Conservation (phyloP, 2,329 filamentous ascomycete genomes). For the Leptoxyphium fumago region DNA sequence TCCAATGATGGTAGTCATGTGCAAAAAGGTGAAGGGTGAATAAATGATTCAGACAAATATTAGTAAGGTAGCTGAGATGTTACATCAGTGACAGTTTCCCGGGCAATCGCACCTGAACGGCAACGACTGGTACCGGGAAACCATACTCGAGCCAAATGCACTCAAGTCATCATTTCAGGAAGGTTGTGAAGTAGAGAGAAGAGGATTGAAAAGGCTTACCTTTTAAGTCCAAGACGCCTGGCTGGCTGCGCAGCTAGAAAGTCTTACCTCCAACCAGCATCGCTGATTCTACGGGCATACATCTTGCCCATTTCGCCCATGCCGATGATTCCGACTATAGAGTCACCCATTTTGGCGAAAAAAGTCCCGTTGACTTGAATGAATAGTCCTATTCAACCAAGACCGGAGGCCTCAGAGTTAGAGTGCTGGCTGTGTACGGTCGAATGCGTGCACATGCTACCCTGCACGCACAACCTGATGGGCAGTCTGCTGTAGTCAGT, state of each 20-base stretch:
- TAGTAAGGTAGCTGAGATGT: conserved; percentile 96
- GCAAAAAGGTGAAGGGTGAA: neutral
- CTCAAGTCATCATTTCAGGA: conserved; percentile 91
- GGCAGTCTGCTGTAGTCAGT: too few species aligned
- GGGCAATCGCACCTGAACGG: conserved; percentile 54
- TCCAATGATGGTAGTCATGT: neutral
- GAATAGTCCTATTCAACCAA: neutral
- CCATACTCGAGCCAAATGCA: conserved; percentile 99
- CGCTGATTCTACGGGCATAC: conserved; percentile 80
- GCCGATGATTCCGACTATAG: conserved; percentile 84
- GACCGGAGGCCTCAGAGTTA: neutral
- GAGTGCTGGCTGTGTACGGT: neutral
- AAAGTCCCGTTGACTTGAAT: neutral
- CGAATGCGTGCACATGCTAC: neutral
- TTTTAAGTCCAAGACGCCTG: conserved; percentile 5
- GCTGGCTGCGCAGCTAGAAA: conserved; percentile 2
- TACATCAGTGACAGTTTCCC: conserved; percentile 83
- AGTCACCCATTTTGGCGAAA: conserved; percentile 42
- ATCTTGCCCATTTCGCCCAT: conserved; percentile 99
- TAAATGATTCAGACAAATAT: conserved; percentile 62
- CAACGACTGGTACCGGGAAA: conserved; percentile 42
- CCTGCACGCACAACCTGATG: neutral
- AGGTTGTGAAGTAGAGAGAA: conserved; percentile 3
- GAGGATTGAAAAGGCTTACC: conserved; percentile 19
- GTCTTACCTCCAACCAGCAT: conserved; percentile 89